Evolutionary conservation across 495 filamentous ascomycete species (phyloP).

Genomic region (Durotheca rogersii): DNA sequence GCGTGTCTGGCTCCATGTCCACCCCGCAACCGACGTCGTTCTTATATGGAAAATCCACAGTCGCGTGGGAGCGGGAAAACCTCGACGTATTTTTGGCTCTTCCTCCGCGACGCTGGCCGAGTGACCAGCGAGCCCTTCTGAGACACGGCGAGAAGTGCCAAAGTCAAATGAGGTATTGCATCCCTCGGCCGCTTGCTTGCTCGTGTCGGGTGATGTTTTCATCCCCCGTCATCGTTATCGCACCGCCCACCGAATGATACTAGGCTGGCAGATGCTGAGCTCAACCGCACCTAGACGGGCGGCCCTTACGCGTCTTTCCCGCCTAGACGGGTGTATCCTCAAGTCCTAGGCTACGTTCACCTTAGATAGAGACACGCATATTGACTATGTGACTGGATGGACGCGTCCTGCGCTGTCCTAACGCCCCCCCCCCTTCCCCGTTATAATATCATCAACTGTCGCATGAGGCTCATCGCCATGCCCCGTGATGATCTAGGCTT

Average conservation of each 20-base stretch:
- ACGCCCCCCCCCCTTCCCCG: constrained; percentile 4
- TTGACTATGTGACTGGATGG: background rate
- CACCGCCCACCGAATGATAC: background rate
- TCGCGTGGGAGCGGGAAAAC: too few species aligned
- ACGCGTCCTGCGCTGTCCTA: background rate
- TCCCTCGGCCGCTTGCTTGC: background rate
- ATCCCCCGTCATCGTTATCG: background rate
- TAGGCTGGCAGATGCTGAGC: background rate
- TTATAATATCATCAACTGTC: constrained; percentile 10
- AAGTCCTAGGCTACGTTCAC: too few species aligned
- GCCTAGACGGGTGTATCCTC: too few species aligned
- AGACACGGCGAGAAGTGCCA: background rate
- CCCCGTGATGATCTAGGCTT: constrained; percentile 22
- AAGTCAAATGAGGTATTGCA: background rate
- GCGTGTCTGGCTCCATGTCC: too few species aligned
- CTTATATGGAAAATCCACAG: too few species aligned
- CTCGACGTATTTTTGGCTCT: too few species aligned
- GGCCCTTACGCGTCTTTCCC: too few species aligned
- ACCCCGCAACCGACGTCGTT: too few species aligned
- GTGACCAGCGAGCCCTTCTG: background rate
- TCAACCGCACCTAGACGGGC: too few species aligned
- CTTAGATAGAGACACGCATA: too few species aligned
- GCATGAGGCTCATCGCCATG: constrained; percentile 18
- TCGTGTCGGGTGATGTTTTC: background rate
- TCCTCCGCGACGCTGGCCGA: background rate